These are phyloP conservation scores for Helotiales sp. DNA, from an alignment of 2,329 filamentous ascomycete species.

Conservation along the genomic window DNA sequence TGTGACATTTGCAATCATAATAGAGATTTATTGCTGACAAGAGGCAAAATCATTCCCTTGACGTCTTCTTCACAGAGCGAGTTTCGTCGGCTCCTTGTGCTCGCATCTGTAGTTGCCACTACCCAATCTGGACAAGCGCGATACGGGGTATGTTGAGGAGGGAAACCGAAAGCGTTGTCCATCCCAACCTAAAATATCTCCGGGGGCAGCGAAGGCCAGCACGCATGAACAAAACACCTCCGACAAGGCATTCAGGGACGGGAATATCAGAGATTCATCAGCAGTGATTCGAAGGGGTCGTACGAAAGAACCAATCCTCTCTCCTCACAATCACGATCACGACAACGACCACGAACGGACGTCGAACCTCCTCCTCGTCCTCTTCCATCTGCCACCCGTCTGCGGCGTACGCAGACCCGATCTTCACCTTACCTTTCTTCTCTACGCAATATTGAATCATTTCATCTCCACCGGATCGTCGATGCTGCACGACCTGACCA, in stretches of 20 bases:
- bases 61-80: neutral
- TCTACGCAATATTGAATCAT: neutral
- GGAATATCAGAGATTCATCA: neutral
- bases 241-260: conserved; percentile 3
- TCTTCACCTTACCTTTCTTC: neutral
- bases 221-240: conserved; percentile 2
- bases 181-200: neutral
- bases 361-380: neutral
- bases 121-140: neutral
- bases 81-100: neutral
- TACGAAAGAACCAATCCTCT: neutral
- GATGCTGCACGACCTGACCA: neutral
- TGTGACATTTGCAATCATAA: no score
- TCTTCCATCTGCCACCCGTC: neutral
- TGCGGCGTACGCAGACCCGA: neutral
- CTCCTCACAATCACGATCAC: no score
- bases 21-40: no score
- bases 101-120: neutral
- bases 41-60: neutral
- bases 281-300: neutral
- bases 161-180: neutral
- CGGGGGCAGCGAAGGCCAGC: neutral
- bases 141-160: no score
- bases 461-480: neutral
- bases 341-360: neutral